A percentile compares a stretch with the other conserved stretches of the same genome.
Evolutionary conservation across 129 eudicot species (phyloP).

Genomic region (Helianthus annuus): HanXRQr2.0-SUNRISE NC_035447.2:167276685-167277184

Average conservation of each 20-base stretch:
- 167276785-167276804: conserved; percentile 87
- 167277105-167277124: too few species aligned
- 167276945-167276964: too few species aligned
- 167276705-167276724: conserved; percentile 33
- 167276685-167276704: conserved; percentile 77
- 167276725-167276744: conserved; percentile 65
- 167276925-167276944: background rate
- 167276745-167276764: conserved; percentile 88
- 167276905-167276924: background rate
- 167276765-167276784: conserved; percentile 73
- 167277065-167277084: too few species aligned
- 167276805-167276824: conserved; percentile 51
- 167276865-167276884: conserved; percentile 12
- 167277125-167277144: too few species aligned
- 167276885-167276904: conserved; percentile 8
- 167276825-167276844: conserved; percentile 51
- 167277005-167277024: too few species aligned
- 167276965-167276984: too few species aligned
- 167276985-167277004: too few species aligned
- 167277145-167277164: too few species aligned
- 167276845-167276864: conserved; percentile 19
- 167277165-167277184: too few species aligned
- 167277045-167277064: too few species aligned
- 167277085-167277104: too few species aligned
- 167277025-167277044: too few species aligned